phyloP scores from a whole-genome alignment of 768 basidiomycete genomes.

The Leccinum rimulosum region DNA sequence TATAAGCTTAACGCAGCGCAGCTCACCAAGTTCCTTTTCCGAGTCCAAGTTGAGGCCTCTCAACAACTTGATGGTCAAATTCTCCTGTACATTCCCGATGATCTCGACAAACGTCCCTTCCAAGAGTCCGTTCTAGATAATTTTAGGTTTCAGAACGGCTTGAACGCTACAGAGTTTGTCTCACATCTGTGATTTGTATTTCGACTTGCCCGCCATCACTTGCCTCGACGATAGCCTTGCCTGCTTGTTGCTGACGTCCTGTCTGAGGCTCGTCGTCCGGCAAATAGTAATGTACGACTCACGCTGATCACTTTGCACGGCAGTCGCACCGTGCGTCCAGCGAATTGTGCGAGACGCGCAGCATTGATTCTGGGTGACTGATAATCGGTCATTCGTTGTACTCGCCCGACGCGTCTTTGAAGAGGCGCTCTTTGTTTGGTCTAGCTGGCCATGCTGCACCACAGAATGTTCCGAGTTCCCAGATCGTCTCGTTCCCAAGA shows the following conservation, averaged over 20 bases:
- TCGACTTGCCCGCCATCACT: conserved; percentile 65
- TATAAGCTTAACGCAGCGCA: background rate
- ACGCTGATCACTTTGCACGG: conserved; percentile 61
- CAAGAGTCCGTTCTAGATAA: conserved; percentile 41
- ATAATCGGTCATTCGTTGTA: conserved; percentile 24
- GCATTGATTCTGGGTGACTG: conserved; percentile 59
- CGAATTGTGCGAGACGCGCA: conserved; percentile 49
- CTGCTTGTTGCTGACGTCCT: conserved; percentile 35
- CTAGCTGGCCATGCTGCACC: too few species aligned
- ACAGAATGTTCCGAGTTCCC: too few species aligned
- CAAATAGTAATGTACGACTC: conserved; percentile 11
- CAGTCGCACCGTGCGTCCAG: conserved; percentile 56
- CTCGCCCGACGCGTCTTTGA: conserved; percentile 9
- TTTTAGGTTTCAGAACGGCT: background rate
- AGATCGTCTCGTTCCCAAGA: too few species aligned
- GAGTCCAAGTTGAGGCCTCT: conserved; percentile 52
- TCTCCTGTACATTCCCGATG: conserved; percentile 56
- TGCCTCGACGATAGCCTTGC: conserved; percentile 56
- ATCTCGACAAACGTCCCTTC: conserved; percentile 62
- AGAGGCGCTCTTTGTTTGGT: conserved; percentile 1
- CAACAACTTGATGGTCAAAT: conserved; percentile 57
- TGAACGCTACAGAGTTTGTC: conserved; percentile 9
- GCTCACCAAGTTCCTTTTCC: conserved; percentile 55
- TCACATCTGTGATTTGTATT: conserved; percentile 43
- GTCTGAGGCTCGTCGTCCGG: background rate